Evolutionary conservation across 2,329 filamentous ascomycete species (phyloP).

Genomic region (Metarhizium brunneum): DNA sequence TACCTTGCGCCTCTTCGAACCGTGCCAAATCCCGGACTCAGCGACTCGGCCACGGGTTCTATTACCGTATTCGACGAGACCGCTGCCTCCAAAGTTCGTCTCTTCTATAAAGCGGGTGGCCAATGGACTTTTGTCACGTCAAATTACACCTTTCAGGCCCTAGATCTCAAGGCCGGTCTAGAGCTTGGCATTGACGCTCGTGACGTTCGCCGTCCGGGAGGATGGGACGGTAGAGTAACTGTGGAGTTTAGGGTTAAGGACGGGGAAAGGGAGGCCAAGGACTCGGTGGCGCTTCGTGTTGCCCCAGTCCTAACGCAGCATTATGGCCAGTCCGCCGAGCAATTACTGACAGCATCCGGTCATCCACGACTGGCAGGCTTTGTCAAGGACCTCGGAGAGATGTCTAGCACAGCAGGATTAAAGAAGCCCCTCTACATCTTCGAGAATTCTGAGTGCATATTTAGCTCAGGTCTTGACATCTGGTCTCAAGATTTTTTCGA

Average conservation of each 20-base stretch:
- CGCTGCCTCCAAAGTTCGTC: slow-evolving; percentile 14
- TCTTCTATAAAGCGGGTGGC: slow-evolving; percentile 15
- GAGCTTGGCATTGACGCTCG: slow-evolving; percentile 10
- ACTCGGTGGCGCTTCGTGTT: slow-evolving; percentile 22
- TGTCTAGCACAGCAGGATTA: too few species aligned
- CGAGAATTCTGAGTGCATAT: too few species aligned
- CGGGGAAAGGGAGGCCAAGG: slow-evolving; percentile 8
- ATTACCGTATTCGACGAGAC: slow-evolving; percentile 8
- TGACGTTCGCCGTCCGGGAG: slow-evolving; percentile 11
- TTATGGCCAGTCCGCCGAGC: slow-evolving; percentile 20
- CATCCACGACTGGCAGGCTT: too few species aligned
- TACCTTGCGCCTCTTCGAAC: slow-evolving; percentile 23
- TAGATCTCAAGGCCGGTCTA: slow-evolving; percentile 16
- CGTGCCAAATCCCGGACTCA: slow-evolving; percentile 13
- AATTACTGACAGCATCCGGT: slow-evolving; percentile 14
- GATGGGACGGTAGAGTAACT: slow-evolving; percentile 19
- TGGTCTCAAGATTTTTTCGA: slow-evolving; percentile 32
- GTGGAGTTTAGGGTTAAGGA: slow-evolving; percentile 20
- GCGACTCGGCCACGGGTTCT: slow-evolving; percentile 8
- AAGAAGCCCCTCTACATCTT: too few species aligned
- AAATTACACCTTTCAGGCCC: slow-evolving; percentile 18
- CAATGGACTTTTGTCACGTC: slow-evolving; percentile 12
- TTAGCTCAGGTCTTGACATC: too few species aligned
- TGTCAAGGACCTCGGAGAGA: too few species aligned
- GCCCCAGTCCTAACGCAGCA: slow-evolving; percentile 29